These are phyloP conservation scores for Claviceps sp. DNA, from an alignment of 2,329 filamentous ascomycete species.

Conservation along the genomic window DNA sequence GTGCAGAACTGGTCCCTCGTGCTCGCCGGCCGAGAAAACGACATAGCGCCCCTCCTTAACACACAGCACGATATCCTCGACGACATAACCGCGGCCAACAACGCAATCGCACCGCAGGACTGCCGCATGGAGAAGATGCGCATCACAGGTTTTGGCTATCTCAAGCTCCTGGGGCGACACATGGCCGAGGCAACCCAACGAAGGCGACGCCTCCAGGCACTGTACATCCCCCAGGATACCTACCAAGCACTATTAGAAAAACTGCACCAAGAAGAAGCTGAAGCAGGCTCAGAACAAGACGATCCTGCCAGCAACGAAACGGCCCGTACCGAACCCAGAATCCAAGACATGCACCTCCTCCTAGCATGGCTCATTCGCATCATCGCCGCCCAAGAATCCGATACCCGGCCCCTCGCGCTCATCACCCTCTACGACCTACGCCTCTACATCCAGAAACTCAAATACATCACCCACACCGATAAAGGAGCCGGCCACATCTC, in stretches of 20 bases:
- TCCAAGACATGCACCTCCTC: conserved; percentile 23
- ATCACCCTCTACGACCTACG: conserved; percentile 16
- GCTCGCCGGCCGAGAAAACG: conserved; percentile 26
- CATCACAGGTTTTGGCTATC: conserved; percentile 26
- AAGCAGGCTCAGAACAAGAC: conserved; percentile 9
- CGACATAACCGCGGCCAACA: not conserved
- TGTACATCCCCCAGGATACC: not conserved
- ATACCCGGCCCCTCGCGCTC: conserved; percentile 13
- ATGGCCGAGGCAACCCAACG: conserved; percentile 2
- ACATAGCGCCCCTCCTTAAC: conserved; percentile 24
- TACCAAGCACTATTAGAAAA: conserved; percentile 12
- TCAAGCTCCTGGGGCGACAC: conserved; percentile 1
- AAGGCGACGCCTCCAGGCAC: not conserved
- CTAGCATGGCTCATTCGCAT: conserved; percentile 24
- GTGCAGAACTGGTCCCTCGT: conserved; percentile 32
- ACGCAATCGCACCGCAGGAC: not conserved
- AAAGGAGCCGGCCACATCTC: conserved; percentile 10
- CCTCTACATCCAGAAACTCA: conserved; percentile 11
- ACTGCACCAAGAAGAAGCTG: conserved; percentile 19
- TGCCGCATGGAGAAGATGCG: conserved; percentile 6
- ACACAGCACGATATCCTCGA: conserved; percentile 23
- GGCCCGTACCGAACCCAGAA: too few species aligned
- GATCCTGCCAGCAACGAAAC: conserved; percentile 27
- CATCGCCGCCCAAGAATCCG: conserved; percentile 10
- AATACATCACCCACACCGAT: not conserved